Base-by-base conservation (phyloP, 176 grass and related monocot species). In the Carex scoparia region DNA sequence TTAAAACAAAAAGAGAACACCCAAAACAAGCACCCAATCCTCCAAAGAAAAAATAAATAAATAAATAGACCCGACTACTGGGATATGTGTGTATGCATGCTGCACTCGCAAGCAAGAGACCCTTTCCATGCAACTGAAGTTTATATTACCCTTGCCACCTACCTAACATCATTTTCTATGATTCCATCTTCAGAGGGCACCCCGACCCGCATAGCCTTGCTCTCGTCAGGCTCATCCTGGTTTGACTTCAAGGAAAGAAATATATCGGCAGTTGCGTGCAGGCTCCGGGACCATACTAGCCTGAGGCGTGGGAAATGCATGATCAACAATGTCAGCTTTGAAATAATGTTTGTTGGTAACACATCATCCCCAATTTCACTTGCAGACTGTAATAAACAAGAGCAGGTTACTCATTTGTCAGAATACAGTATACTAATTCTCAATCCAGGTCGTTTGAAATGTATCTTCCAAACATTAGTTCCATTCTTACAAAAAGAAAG, bases 171-270 rank as follows among this genome's bases (percentile, higher is more conserved):
- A 78, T 98, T 82, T 67, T 98, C 91, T 79, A 93, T 86, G 35
- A 88, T 67, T 13, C 95, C 95, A 61, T 98, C 91, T 85, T 94
- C 91, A 16, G 91, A 94, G 4, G 95, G 95, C 85, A 98, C 91
- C 4, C 95, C 95, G 14, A 95, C 89, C 79, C 92, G 88, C 86
- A 91, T 94, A 23, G 95, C 95, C 69, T 89, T 98, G 88, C 57
- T 90, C 84, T 98, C 93, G 32, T 98, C 95, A 67, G 95, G 93
- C 90, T 98, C 95, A 78, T 98, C 95, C 89, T 98, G 95, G 69
- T 95, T 98, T 85, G 85, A 69, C 89, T 98, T 98, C 5, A 98
- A 88, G 19, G 95, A 98, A 77, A 88, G 65, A 86, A 98, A 98
- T 86, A 94, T 94, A 56, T 94, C 88, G 0, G 95, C 93, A 9